These are phyloP conservation scores for Botrytis sinoallii DNA, from an alignment of 2,329 filamentous ascomycete genomes.

Conservation along the genomic window DNA sequence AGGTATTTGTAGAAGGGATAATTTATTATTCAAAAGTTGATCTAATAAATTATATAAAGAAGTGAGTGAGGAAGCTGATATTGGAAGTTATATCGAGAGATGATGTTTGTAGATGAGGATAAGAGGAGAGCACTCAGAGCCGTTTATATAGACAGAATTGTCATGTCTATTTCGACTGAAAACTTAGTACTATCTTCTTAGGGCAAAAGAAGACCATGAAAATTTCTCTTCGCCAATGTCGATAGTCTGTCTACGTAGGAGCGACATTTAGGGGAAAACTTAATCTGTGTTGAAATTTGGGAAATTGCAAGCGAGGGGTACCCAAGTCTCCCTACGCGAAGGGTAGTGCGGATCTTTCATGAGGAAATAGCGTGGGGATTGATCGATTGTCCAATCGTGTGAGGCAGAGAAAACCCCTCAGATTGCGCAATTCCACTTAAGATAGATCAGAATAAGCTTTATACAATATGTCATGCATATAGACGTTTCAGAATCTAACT, in stretches of 20 bases:
- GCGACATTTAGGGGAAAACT: not conserved
- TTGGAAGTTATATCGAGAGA: not conserved
- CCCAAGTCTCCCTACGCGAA: not conserved
- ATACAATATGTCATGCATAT: not conserved
- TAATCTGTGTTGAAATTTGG: not conserved
- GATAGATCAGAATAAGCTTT: not conserved
- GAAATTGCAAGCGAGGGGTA: too few relatives aligned
- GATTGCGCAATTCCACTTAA: not conserved
- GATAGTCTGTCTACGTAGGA: too few relatives aligned
- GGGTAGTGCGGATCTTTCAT: not conserved
- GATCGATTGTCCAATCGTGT: not conserved
- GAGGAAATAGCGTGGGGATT: not conserved
- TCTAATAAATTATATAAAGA: not conserved
- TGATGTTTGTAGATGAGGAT: too few relatives aligned
- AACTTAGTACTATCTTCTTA: not conserved
- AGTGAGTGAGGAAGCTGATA: not conserved
- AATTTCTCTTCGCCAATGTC: not conserved
- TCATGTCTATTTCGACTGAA: not conserved
- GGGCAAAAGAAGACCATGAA: not conserved
- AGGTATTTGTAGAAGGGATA: not conserved
- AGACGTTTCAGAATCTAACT: too few relatives aligned
- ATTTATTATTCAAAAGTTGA: not conserved
- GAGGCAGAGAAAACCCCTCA: not conserved
- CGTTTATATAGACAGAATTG: not conserved
- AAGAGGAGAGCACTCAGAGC: too few relatives aligned